Evolutionary conservation across 768 basidiomycete genomes (phyloP).

Genomic region (Lactarius deliciosus): DNA sequence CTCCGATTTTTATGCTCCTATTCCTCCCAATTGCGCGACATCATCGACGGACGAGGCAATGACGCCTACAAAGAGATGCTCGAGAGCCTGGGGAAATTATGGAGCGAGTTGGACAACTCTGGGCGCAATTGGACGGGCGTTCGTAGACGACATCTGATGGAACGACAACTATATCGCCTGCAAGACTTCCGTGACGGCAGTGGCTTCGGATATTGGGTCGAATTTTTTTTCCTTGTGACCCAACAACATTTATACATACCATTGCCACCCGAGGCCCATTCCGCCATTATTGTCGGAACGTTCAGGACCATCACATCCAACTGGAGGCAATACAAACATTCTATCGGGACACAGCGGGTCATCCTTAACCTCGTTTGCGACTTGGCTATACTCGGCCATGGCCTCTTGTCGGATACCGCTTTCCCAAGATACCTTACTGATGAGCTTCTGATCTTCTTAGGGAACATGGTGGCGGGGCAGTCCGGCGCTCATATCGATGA

Average conservation of each 20-base stretch:
- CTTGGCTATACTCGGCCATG: slow-evolving; percentile 25
- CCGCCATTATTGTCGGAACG: not conserved
- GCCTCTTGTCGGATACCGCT: not conserved
- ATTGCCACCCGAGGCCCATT: not conserved
- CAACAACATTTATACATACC: not conserved
- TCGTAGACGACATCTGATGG: not conserved
- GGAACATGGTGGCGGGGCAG: slow-evolving; percentile 8
- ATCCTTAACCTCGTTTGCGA: slow-evolving; percentile 29
- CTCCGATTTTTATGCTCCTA: not conserved
- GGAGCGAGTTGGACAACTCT: not conserved
- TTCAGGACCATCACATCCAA: not conserved
- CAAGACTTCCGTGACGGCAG: not conserved
- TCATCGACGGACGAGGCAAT: not conserved
- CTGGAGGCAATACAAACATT: not conserved
- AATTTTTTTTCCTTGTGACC: not conserved
- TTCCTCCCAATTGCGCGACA: not conserved
- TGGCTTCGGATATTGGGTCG: not conserved
- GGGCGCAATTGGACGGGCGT: not conserved
- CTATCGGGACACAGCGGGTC: slow-evolving; percentile 25
- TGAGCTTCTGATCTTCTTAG: slow-evolving; percentile 3
- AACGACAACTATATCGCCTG: not conserved
- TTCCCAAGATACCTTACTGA: slow-evolving; percentile 7
- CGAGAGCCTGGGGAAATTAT: not conserved
- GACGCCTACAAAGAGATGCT: not conserved
- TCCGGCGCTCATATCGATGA: not conserved